Conservation (phyloP, 192 early-diverging fungal genomes). For the Coemansia sp. region DNA sequence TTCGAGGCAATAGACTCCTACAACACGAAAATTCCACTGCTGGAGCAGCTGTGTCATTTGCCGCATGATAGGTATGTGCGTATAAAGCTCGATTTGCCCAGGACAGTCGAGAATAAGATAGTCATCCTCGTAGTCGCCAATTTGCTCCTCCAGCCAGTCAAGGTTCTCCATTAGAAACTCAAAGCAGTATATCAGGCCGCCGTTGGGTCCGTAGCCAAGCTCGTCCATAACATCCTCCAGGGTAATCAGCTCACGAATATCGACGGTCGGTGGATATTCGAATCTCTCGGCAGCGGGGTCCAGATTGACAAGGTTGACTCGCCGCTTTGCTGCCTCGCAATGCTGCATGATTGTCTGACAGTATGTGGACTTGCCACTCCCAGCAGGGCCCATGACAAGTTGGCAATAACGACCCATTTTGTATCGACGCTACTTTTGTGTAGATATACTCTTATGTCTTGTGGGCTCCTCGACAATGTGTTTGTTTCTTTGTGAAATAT, state of each 20-base stretch:
- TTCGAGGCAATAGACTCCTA: constrained; percentile 92
- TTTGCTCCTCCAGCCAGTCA: constrained; percentile 95
- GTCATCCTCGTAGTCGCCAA: constrained; percentile 90
- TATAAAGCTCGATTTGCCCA: constrained; percentile 98
- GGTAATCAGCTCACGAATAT: constrained; percentile 95
- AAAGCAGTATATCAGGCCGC: constrained; percentile 94
- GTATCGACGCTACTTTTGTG: neutral
- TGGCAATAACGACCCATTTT: constrained; percentile 76
- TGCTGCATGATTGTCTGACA: constrained; percentile 95
- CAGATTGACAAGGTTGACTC: constrained; percentile 92
- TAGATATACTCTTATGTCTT: neutral
- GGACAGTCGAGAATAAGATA: constrained; percentile 98
- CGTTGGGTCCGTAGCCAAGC: constrained; percentile 96
- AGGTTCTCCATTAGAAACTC: constrained; percentile 95
- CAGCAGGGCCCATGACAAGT: constrained; percentile 96
- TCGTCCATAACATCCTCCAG: constrained; percentile 98
- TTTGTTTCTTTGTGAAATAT: too few species aligned
- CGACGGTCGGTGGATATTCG: constrained; percentile 85
- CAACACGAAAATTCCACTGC: constrained; percentile 78
- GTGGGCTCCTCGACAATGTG: too few species aligned
- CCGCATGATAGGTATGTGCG: constrained; percentile 95
- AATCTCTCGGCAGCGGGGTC: constrained; percentile 98
- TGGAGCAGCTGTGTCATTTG: constrained; percentile 68
- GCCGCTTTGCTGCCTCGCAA: constrained; percentile 77
- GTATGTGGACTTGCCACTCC: constrained; percentile 95